A percentile compares a stretch with the other conserved stretches of the same genome.
These are phyloP conservation scores for Eurotiales sp. DNA, from an alignment of 2,329 filamentous ascomycete genomes.

Conservation along the genomic window DNA sequence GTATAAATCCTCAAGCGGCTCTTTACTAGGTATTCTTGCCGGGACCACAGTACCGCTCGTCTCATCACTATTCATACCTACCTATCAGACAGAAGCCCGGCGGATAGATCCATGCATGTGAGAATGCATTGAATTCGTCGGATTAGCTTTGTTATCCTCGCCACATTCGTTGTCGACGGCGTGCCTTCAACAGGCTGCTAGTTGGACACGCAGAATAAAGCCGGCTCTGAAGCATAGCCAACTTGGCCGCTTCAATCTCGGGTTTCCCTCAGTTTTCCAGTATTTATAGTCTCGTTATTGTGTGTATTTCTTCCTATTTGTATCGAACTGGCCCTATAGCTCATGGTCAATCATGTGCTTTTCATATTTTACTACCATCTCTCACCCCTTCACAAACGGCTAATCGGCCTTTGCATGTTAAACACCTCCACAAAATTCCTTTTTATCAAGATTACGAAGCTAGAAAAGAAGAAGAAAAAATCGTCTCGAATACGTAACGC, in stretches of 20 bases:
- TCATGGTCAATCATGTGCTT: background rate
- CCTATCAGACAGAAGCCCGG: background rate
- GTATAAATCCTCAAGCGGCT: conserved; percentile 7
- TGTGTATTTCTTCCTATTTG: background rate
- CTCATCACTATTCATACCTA: background rate
- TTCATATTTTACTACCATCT: no score
- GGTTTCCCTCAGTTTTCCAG: background rate
- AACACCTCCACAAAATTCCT: no score
- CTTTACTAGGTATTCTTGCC: conserved; percentile 10
- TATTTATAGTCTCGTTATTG: background rate
- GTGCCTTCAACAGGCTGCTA: conserved; percentile 8
- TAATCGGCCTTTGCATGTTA: no score
- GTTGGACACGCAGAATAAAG: background rate
- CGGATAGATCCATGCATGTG: background rate
- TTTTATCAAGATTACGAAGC: no score
- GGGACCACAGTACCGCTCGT: conserved; percentile 10
- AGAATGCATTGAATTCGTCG: conserved; percentile 1
- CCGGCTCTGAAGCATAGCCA: background rate
- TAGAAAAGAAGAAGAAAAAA: no score
- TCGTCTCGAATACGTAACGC: no score
- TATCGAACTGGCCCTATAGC: background rate
- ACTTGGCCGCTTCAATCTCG: conserved; percentile 1
- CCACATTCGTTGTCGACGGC: background rate
- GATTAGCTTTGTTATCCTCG: background rate
- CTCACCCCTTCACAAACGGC: no score